These are phyloP conservation scores for Poterioochromonas sp. DNA, from an alignment of 352 stramenopile species.

Conservation along the genomic window DNA sequence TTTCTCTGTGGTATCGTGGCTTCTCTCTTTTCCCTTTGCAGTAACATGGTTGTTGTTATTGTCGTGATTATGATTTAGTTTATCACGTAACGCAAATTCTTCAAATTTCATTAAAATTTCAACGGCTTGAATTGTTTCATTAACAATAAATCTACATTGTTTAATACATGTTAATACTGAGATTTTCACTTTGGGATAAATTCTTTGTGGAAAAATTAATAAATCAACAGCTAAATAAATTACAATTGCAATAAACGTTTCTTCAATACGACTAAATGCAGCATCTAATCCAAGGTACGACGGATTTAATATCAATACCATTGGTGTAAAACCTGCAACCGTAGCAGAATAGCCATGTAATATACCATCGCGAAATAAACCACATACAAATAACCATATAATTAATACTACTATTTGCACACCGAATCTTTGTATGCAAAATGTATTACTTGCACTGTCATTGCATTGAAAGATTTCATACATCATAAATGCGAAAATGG, in stretches of 20 bases:
- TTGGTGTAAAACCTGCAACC: slow-evolving; percentile 42
- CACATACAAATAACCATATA: slow-evolving; percentile 35
- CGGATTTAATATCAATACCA: slow-evolving; percentile 42
- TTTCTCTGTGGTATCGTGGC: not conserved
- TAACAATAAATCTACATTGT: not conserved
- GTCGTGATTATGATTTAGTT: not conserved
- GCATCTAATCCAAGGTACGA: slow-evolving; percentile 33
- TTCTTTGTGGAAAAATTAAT: slow-evolving; percentile 20
- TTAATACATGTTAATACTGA: not conserved
- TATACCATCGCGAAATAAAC: slow-evolving; percentile 41
- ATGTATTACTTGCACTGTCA: not conserved
- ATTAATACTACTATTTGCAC: not conserved
- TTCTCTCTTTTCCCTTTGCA: no score
- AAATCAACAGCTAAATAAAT: slow-evolving; percentile 45
- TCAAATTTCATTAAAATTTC: not conserved
- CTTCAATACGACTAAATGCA: not conserved
- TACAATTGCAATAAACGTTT: slow-evolving; percentile 42
- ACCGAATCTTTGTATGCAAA: no score
- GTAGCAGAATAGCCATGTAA: slow-evolving; percentile 39
- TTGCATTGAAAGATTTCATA: not conserved
- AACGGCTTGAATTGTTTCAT: not conserved
- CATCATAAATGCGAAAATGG: not conserved
- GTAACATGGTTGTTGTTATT: not conserved
- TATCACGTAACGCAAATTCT: not conserved
- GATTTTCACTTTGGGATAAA: not conserved